Evolutionary conservation across 2,329 filamentous ascomycete genomes (phyloP).

Genomic region (Apiospora saccharicola): DNA sequence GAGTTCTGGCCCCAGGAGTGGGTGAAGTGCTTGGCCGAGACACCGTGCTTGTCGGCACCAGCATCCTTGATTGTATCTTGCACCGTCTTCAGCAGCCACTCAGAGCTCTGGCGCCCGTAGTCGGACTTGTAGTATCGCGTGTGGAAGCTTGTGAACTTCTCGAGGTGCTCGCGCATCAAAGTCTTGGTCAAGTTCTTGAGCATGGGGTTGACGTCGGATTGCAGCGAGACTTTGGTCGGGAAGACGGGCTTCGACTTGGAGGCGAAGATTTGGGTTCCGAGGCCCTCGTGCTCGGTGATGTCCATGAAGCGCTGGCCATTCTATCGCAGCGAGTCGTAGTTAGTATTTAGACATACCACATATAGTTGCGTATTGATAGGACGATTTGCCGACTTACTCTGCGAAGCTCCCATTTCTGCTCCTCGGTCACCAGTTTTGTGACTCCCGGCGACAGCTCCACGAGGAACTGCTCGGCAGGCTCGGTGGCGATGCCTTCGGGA

Average conservation of each 20-base stretch:
- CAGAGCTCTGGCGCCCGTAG: constrained; percentile 82
- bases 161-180: constrained; percentile 79
- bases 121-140: constrained; percentile 84
- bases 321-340: constrained; percentile 52
- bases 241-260: constrained; percentile 60
- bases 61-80: constrained; percentile 74
- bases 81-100: constrained; percentile 84
- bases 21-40: constrained; percentile 75
- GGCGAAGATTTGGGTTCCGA: constrained; percentile 58
- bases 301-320: constrained; percentile 92
- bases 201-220: constrained; percentile 72
- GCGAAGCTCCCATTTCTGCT: constrained; percentile 92
- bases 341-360: constrained; percentile 26
- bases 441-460: constrained; percentile 87
- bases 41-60: constrained; percentile 71
- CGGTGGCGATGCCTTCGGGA: constrained; percentile 46
- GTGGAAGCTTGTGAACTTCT: constrained; percentile 80
- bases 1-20: constrained; percentile 91
- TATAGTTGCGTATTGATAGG: not conserved
- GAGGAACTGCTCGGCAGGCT: constrained; percentile 65
- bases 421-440: constrained; percentile 87
- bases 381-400: constrained; percentile 62
- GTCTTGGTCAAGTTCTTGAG: constrained; percentile 74
- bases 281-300: constrained; percentile 78
- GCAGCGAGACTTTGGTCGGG: constrained; percentile 70